These are phyloP conservation scores for Diaporthe sp. DNA, from an alignment of 2,329 filamentous ascomycete species.

Conservation along the genomic window DNA sequence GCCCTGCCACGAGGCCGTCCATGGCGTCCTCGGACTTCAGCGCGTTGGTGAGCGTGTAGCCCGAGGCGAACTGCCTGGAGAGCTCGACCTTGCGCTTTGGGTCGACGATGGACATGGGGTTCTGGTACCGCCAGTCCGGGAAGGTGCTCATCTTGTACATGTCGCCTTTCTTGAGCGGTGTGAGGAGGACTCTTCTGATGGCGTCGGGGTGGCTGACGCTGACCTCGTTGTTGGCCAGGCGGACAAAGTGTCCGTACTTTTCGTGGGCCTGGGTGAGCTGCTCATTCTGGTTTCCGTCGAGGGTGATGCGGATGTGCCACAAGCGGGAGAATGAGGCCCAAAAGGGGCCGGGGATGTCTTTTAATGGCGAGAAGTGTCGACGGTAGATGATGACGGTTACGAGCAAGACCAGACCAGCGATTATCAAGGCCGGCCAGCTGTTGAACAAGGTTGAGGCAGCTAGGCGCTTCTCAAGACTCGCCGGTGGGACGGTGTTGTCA, in stretches of 20 bases:
- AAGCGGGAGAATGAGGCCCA: conserved; percentile 30
- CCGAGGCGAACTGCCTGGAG: conserved; percentile 51
- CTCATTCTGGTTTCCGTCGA: conserved; percentile 35
- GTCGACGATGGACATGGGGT: conserved; percentile 56
- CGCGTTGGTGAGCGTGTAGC: conserved; percentile 51
- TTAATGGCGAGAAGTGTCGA: conserved; percentile 30
- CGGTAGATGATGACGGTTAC: conserved; percentile 30
- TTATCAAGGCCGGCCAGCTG: no score
- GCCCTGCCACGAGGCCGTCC: conserved; percentile 38
- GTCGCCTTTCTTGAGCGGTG: conserved; percentile 25
- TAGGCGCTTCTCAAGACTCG: no score
- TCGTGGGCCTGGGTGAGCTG: conserved; percentile 33
- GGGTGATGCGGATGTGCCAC: conserved; percentile 31
- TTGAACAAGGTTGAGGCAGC: no score
- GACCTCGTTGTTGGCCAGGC: conserved; percentile 34
- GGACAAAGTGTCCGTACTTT: conserved; percentile 37
- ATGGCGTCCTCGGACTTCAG: conserved; percentile 42
- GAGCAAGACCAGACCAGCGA: neutral
- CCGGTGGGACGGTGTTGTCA: no score
- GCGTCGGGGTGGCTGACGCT: conserved; percentile 36
- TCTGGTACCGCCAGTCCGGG: conserved; percentile 56
- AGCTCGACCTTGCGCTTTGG: conserved; percentile 52
- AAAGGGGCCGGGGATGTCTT: conserved; percentile 30
- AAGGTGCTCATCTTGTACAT: conserved; percentile 54
- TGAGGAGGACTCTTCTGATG: conserved; percentile 15